Percentiles rank a stretch among this genome's conserved stretches.
Conservation (phyloP, 352 stramenopile genomes). For the Globisporangium barbulae region DNA sequence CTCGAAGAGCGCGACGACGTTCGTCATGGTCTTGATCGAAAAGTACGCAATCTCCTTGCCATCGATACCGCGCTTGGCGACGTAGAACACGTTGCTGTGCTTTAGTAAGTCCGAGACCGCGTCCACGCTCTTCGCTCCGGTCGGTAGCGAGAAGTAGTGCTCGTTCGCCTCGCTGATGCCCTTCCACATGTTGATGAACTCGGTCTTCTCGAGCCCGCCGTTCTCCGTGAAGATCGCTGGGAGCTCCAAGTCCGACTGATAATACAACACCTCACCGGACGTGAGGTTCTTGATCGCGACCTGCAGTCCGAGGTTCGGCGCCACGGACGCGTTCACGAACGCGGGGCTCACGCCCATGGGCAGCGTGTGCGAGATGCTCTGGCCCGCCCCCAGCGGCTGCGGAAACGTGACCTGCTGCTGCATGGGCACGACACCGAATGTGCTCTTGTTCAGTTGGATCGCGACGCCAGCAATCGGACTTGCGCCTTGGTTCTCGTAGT, state of each 20-base stretch:
- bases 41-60: constrained; percentile 96
- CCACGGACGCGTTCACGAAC: constrained; percentile 71
- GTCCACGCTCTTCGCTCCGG: constrained; percentile 66
- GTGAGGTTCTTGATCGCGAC: constrained; percentile 97
- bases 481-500: constrained; percentile 88
- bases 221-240: constrained; percentile 86
- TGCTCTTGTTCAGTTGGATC: constrained; percentile 98
- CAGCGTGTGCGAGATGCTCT: constrained; percentile 70
- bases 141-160: constrained; percentile 89
- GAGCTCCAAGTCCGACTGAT: constrained; percentile 92
- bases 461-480: constrained; percentile 88
- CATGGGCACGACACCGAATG: constrained; percentile 93
- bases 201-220: constrained; percentile 87
- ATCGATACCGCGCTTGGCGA: constrained; percentile 92
- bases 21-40: constrained; percentile 92
- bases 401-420: constrained; percentile 89
- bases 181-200: constrained; percentile 96
- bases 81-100: constrained; percentile 92
- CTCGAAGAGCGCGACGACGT: constrained; percentile 92
- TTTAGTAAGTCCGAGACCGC: constrained; percentile 87
- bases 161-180: constrained; percentile 94
- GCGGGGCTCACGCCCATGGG: constrained; percentile 77
- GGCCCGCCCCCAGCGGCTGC: constrained; percentile 59
- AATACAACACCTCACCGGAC: constrained; percentile 94
- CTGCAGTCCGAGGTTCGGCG: constrained; percentile 87